phyloP scores from a whole-genome alignment of 1,284 basidiomycete species.

The Ceratobasidium theobromae region DNA sequence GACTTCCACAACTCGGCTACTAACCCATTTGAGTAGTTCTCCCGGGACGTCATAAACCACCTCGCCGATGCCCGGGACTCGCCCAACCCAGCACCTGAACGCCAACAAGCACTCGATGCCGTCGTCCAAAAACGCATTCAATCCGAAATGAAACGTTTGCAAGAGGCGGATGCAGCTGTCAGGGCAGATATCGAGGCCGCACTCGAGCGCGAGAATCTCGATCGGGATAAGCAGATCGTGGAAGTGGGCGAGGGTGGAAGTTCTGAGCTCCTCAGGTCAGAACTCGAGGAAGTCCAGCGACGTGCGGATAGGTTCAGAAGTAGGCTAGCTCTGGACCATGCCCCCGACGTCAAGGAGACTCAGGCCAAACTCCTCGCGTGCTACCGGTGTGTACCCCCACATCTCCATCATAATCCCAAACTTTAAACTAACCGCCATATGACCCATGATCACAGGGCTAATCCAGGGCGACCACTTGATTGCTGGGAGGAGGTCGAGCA shows the following conservation, averaged over 20 bases:
- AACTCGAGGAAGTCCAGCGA: constrained; percentile 66
- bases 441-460: constrained; percentile 49
- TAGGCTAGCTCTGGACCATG: constrained; percentile 56
- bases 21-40: constrained; percentile 58
- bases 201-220: constrained; percentile 77
- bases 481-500: constrained; percentile 75
- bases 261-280: constrained; percentile 62
- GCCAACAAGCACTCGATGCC: constrained; percentile 68
- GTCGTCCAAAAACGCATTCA: constrained; percentile 68
- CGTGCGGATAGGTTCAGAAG: constrained; percentile 74
- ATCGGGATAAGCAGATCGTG: constrained; percentile 57
- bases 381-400: constrained; percentile 60
- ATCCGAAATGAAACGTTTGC: constrained; percentile 61
- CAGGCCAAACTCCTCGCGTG: constrained; percentile 66
- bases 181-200: constrained; percentile 66
- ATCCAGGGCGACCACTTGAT: constrained; percentile 62
- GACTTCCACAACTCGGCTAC: constrained; percentile 14
- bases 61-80: constrained; percentile 64
- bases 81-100: constrained; percentile 59
- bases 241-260: constrained; percentile 49
- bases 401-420: no score
- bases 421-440: constrained; percentile 10
- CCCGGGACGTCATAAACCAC: constrained; percentile 70
- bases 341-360: constrained; percentile 58
- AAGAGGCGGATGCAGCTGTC: constrained; percentile 64